Evolutionary conservation across 139 green algal species (phyloP), one percentile per base, ranked within the genome.

Genomic region (Chlamydomonas sp.): DNA sequence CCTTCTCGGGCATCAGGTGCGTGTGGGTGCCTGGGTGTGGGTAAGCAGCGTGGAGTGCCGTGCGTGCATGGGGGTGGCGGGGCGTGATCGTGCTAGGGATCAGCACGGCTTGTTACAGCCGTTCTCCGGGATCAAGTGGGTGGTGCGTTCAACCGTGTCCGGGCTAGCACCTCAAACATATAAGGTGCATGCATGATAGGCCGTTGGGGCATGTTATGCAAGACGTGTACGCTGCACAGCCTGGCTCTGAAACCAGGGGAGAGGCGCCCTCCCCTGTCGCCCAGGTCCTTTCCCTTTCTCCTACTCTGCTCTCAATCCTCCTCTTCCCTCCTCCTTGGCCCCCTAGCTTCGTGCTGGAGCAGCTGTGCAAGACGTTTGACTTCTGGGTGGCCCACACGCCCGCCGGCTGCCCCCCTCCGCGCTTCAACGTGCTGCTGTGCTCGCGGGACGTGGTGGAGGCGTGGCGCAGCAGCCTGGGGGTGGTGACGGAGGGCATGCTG

Each of bases 341-440:
- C 5, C 15, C 7, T 14, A 80, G 62, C 72, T 92, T 92, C 80
- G 85, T 92, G 9, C 59, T 92, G 66, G 79, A 90, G 59, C 89
- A 92, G 85, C 78, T 92, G 74, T 77, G 57, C 84, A 88, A 88
- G 76, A 83, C 77, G 57, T 77, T 88, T 18, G 74, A 82, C 63
- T 88, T 72, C 75, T 88, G 84, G 84, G 84, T 75, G 4, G 63
- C 75, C 1, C 8, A 61, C 4, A 82, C 75, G 75, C 84, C 84
- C 57, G 61, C 60, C 62, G 81, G 81, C 20, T 31, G 31, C 61
- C 49, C 14, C 15, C 75, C 72, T 17, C 84, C 84, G 17, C 75
- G 75, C 57, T 88, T 83, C 76, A 83, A 88, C 84, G 20, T 88
- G 61, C 63, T 88, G 63, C 84, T 88, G 75, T 82, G 75, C 84